Conservation (phyloP, 495 filamentous ascomycete species). For the Hypoxylon fragiforme region DNA sequence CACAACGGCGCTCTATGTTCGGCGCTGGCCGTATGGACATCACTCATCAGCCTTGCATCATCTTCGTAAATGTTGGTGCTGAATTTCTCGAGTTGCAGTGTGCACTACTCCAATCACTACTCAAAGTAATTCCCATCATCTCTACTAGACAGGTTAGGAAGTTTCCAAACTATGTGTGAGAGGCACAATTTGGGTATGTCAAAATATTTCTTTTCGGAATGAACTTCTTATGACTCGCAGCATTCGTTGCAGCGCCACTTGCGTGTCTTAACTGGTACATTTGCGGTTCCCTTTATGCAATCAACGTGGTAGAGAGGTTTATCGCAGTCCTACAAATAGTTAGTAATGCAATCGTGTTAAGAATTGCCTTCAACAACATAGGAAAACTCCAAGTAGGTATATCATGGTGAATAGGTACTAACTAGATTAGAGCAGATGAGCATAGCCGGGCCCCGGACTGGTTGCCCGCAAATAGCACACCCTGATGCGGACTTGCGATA, state of each 20-base stretch:
- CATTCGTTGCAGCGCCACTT: slow-evolving; percentile 40
- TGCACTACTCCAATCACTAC: background rate
- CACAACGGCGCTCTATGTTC: too few species aligned
- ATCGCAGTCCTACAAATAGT: slow-evolving; percentile 42
- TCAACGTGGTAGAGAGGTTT: slow-evolving; percentile 36
- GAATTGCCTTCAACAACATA: too few species aligned
- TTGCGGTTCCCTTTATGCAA: slow-evolving; percentile 29
- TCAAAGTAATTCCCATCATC: background rate
- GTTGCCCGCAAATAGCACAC: slow-evolving; percentile 44
- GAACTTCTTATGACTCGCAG: background rate
- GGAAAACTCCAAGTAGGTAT: background rate
- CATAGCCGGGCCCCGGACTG: slow-evolving; percentile 42
- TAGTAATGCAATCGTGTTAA: slow-evolving; percentile 13
- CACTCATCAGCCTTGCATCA: background rate
- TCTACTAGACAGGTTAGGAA: too few species aligned
- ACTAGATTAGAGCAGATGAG: slow-evolving; percentile 51
- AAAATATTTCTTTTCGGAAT: background rate
- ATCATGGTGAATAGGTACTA: slow-evolving; percentile 11
- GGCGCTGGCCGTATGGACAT: slow-evolving; percentile 5
- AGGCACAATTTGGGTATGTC: background rate
- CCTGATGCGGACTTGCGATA: slow-evolving; percentile 42
- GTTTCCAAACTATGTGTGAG: background rate
- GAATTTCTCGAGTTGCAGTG: background rate
- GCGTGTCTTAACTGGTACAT: slow-evolving; percentile 23
- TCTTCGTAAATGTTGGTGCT: background rate